These are phyloP conservation scores for Populus pruinosa DNA, from an alignment of 345 rosid species.

Conservation along the genomic window DNA sequence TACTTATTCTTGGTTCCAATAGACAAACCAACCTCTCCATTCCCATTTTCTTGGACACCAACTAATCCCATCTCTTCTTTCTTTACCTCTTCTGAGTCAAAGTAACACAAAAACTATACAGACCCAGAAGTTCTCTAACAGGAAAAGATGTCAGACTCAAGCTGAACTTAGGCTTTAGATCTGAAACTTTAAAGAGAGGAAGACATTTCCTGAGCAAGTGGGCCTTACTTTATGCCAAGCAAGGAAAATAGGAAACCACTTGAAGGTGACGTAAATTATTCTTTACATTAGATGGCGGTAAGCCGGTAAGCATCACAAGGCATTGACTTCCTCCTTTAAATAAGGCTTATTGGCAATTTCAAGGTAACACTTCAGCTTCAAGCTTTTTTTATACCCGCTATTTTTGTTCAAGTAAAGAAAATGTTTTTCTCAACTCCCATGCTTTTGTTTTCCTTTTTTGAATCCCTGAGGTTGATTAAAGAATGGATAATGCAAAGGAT, in stretches of 20 bases:
- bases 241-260: neutral
- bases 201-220: slow-evolving; percentile 1
- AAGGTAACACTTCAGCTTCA: slow-evolving; percentile 5
- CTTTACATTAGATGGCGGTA: neutral
- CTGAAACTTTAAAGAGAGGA: neutral
- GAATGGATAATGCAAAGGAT: too few species aligned
- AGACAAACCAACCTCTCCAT: slow-evolving; percentile 35
- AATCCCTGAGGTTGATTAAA: too few species aligned
- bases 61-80: slow-evolving; percentile 33
- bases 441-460: too few species aligned
- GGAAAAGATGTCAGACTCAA: neutral
- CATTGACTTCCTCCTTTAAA: slow-evolving; percentile 5
- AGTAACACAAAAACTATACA: neutral
- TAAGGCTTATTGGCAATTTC: slow-evolving; percentile 25
- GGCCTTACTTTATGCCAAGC: neutral
- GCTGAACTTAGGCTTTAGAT: neutral
- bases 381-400: neutral
- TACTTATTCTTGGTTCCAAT: slow-evolving; percentile 68
- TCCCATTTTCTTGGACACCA: slow-evolving; percentile 56
- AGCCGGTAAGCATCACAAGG: slow-evolving; percentile 6
- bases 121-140: slow-evolving; percentile 6
- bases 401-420: neutral
- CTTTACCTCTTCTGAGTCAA: neutral
- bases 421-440: neutral
- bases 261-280: neutral